Conservation (phyloP, 2,329 filamentous ascomycete species). For the Zymoseptoria ardabiliae region DNA sequence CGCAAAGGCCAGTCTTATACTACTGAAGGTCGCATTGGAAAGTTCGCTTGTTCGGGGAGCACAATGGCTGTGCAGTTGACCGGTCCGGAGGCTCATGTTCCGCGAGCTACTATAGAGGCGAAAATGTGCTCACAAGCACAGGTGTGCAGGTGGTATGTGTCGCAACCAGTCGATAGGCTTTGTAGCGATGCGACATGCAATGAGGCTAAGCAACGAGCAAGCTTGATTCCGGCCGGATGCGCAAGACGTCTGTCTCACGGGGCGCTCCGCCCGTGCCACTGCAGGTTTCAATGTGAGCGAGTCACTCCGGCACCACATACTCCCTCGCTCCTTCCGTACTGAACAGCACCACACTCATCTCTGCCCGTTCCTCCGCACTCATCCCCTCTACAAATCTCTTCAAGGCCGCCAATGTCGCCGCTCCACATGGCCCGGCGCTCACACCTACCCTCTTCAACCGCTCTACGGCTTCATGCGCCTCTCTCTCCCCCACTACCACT, state of each 20-base stretch:
- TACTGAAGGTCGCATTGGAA: too few relatives aligned
- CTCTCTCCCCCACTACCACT: conserved; percentile 53
- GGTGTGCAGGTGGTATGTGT: too few relatives aligned
- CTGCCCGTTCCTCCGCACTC: conserved; percentile 34
- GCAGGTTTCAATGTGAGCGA: neutral
- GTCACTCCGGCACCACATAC: conserved; percentile 35
- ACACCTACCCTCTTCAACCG: conserved; percentile 46
- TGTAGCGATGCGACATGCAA: neutral
- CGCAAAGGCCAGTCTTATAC: too few relatives aligned
- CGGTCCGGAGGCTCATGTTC: too few relatives aligned
- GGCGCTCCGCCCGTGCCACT: too few relatives aligned
- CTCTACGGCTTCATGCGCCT: conserved; percentile 53
- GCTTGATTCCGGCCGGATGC: neutral
- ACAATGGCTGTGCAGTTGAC: too few relatives aligned
- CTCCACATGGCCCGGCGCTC: conserved; percentile 56
- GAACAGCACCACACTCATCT: conserved; percentile 57
- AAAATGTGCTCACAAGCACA: too few relatives aligned
- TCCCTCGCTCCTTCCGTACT: conserved; percentile 57
- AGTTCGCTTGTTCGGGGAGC: too few relatives aligned
- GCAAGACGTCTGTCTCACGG: neutral
- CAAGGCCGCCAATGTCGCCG: conserved; percentile 52
- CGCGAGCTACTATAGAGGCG: too few relatives aligned
- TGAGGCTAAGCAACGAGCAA: neutral
- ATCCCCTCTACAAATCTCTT: conserved; percentile 33
- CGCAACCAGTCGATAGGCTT: too few relatives aligned